Evolutionary conservation across 2,329 filamentous ascomycete species (phyloP), one percentile per base, ranked within the genome.

Genomic region (Arthrobotrys conoides): DNA sequence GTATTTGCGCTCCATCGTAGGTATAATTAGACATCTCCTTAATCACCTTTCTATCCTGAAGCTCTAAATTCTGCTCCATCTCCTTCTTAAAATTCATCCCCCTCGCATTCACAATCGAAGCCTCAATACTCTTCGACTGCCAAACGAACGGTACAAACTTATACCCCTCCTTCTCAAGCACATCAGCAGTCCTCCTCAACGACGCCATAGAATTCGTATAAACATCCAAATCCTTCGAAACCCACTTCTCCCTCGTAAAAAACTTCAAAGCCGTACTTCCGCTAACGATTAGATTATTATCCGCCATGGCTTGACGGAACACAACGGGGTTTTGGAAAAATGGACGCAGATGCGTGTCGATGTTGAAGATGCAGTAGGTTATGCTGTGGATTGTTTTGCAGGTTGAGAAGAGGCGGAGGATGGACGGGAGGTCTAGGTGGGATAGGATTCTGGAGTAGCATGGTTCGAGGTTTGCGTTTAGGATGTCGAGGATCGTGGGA

Each of bases 201-300:
- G 69, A 53, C 16, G 20, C 20, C 1, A 22, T 33, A 18, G 69
- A 72, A 3, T n/a, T 38, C 5, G 69, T 72, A 44, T 72, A 72
- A 10, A 72, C 61, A n/a, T 72, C 69, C 20, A 72, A 49, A 57
- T 72, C 69, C 6, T 51, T 41, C 12, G 48, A 57, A 10, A 30
- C 22, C 59, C 59, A 72, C n/a, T 30, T 57, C 1, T 65, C 69
- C 4, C 61, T 36, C 9, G 69, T 48, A 27, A 72, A 72, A 5
- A 72, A 27, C 16, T 55, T 57, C 24, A 72, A 59, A 10, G 69
- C 69, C 27, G 65, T 59, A n/a, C 69, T 72, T 9, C 69, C 69
- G 12, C 69, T 38, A 20, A 72, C 49, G 9, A 72, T 30, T 2
- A 72, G 51, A 16, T 72, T 49, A 38, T 72, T 16, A 18, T 53